Evolutionary conservation across 139 green algal species (phyloP), one percentile per base, ranked within the genome.

Genomic region (Mesotaenium endlicherianum): DNA sequence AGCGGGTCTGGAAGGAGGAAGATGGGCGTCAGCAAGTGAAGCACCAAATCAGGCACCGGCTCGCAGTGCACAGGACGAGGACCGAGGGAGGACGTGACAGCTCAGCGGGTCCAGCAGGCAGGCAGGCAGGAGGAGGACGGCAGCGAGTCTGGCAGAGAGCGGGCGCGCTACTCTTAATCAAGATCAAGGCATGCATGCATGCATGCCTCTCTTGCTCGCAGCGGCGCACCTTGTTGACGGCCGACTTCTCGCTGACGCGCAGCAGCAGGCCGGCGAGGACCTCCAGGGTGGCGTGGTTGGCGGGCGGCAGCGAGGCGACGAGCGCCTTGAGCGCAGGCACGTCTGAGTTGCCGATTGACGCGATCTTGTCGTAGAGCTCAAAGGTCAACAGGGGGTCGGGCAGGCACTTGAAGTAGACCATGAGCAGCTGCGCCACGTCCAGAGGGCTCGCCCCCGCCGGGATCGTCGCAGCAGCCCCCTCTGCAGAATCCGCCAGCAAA

Each of bases 321-420:
- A 84, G 77, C 30, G 11, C 3, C n/a, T 40, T 50, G 68, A 84
- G 77, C 31, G 30, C 34, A 16, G 41, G 17, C 14, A 85, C 64
- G 20, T 80, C 70, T n/a, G 36, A 39, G 55, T 8, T 30, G 26
- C 79, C 79, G 17, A 79, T 17, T 40, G n/a, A 26, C 31, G 58
- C 64, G 40, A 85, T 39, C 16, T 40, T 36, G 26, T 81, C 11
- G 43, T 81, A 85, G n/a, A 85, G 64, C 31, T 79, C 40, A 60
- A 60, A 85, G 16, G 60, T 85, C 34, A 85, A 34, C 6, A 85
- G 38, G 39, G 79, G 79, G 34, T 85, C 64, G 55, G 79, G 79
- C 16, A 85, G 79, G 20, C 60, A 57, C 64, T 77, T 43, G 53
- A 85, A 64, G 38, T 80, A 85, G 42, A 85, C 41, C 2, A 85